These are phyloP conservation scores for Panus rudis DNA, from an alignment of 768 basidiomycete species.

Conservation along the genomic window DNA sequence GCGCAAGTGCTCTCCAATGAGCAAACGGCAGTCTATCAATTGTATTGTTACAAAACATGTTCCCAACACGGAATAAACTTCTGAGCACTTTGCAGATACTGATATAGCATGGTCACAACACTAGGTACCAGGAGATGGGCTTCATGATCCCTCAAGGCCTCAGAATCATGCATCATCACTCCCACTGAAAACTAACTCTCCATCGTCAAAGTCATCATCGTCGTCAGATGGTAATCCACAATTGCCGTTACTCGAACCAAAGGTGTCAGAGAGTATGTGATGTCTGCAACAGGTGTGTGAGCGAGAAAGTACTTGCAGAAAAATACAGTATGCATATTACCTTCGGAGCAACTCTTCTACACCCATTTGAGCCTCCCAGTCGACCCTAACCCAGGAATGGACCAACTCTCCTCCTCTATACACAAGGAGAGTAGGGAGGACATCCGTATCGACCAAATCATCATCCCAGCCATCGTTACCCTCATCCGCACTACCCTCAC, in stretches of 20 bases:
- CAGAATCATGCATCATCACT: slow-evolving; percentile 21
- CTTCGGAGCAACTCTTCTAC: slow-evolving; percentile 61
- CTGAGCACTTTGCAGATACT: no score
- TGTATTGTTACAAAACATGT: no score
- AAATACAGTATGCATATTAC: slow-evolving; percentile 25
- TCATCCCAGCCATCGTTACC: slow-evolving; percentile 39
- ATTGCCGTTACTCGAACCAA: slow-evolving; percentile 32
- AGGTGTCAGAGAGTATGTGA: slow-evolving; percentile 31
- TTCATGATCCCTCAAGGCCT: no score
- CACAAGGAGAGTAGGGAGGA: slow-evolving; percentile 72
- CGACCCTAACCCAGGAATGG: slow-evolving; percentile 84
- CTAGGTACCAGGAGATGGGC: no score
- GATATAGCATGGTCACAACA: no score
- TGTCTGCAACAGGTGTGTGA: slow-evolving; percentile 24
- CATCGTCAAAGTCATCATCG: slow-evolving; percentile 36
- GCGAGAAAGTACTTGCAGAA: not conserved
- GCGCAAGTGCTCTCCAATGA: no score
- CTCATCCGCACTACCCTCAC: slow-evolving; percentile 35
- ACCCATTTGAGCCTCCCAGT: slow-evolving; percentile 73
- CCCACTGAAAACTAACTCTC: slow-evolving; percentile 23
- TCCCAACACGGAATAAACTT: no score
- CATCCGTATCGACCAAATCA: slow-evolving; percentile 66
- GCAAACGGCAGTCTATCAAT: no score
- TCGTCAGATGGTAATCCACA: slow-evolving; percentile 39
- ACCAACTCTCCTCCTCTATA: slow-evolving; percentile 78